Percentiles rank a stretch among this genome's conserved stretches.
Conservation (phyloP, 164 flowering plant genomes). For the Aristolochia fimbriata region DNA sequence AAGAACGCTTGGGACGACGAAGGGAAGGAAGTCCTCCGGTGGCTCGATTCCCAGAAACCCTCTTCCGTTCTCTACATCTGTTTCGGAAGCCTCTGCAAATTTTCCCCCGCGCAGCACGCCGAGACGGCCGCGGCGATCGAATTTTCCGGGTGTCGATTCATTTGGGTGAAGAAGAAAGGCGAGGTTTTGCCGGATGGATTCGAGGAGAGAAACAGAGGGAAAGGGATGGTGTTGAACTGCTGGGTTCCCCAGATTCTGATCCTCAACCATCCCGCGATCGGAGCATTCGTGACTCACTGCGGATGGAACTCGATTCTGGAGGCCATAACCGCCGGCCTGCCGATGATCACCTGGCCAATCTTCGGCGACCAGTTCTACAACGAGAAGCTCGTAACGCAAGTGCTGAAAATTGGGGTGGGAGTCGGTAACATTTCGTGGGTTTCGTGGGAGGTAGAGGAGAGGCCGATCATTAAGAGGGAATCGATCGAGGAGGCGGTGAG, state of each 20-base stretch:
- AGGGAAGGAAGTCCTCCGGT: neutral
- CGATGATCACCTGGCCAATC: conserved; percentile 19
- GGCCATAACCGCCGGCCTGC: neutral
- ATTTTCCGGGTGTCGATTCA: neutral
- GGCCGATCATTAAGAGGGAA: conserved; percentile 45
- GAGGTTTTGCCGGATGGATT: conserved; percentile 15
- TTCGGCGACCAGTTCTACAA: conserved; percentile 17
- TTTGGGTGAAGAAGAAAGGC: neutral
- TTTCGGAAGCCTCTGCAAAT: neutral
- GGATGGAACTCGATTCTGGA: conserved; percentile 1
- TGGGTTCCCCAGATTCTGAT: conserved; percentile 36
- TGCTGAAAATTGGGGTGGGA: conserved; percentile 33
- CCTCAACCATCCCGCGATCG: conserved; percentile 22
- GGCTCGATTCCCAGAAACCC: neutral
- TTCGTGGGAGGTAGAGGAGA: conserved; percentile 30
- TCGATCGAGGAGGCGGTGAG: conserved; percentile 16
- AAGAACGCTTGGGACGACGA: neutral
- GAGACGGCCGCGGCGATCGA: neutral
- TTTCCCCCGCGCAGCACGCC: neutral
- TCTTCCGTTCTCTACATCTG: conserved; percentile 1
- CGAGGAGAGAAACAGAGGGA: conserved; percentile 18
- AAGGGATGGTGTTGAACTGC: conserved; percentile 21
- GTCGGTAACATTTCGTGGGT: conserved; percentile 33
- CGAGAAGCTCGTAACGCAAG: conserved; percentile 11
- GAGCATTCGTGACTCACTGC: conserved; percentile 12